phyloP scores from a whole-genome alignment of 257 asterid genomes.

The Marsdenia floribunda region DNA sequence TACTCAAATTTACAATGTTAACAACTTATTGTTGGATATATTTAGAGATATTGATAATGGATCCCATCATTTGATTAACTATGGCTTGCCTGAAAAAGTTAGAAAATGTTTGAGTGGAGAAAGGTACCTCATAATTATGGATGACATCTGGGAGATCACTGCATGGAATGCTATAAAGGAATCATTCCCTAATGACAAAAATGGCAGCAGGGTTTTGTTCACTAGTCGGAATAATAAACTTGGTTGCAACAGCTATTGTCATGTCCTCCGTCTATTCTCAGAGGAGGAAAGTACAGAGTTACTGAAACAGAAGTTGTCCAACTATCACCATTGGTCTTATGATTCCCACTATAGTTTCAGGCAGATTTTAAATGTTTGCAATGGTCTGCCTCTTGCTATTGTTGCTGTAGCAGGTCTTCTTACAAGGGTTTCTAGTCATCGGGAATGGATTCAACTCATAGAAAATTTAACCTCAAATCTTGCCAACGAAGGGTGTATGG shows the following conservation, averaged over 20 bases:
- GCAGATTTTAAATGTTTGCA: background rate
- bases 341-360: too few relatives aligned
- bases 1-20: background rate
- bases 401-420: constrained; percentile 7
- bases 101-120: background rate
- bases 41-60: background rate
- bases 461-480: background rate
- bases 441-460: background rate
- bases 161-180: background rate
- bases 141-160: background rate
- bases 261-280: background rate
- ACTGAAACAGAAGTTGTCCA: background rate
- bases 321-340: too few relatives aligned
- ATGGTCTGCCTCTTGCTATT: constrained; percentile 11
- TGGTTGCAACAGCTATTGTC: background rate
- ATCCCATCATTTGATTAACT: background rate
- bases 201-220: constrained; percentile 11
- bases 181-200: constrained; percentile 13
- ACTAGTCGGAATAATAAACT: constrained; percentile 1
- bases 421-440: background rate
- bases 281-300: constrained; percentile 10
- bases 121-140: background rate
- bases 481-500: constrained; percentile 3
- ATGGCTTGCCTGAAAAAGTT: too few relatives aligned
- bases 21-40: background rate